These are phyloP conservation scores for Penicillium crystallinum DNA, from an alignment of 495 filamentous ascomycete genomes.

Conservation along the genomic window DNA sequence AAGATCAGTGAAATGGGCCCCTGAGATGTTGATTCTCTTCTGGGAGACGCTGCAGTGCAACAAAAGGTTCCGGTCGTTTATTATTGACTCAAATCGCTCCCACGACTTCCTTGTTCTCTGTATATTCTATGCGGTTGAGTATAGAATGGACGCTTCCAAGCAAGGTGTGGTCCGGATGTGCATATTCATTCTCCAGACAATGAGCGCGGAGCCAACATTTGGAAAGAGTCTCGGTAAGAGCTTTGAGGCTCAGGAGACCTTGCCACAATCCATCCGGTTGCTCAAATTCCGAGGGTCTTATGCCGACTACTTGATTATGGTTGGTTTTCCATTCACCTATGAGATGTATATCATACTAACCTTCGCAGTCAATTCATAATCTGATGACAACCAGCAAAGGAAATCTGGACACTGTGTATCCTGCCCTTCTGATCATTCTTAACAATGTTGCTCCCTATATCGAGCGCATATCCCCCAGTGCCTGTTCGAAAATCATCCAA, in stretches of 20 bases:
- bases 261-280: conserved; percentile 76
- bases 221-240: conserved; percentile 82
- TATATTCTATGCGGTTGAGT: conserved; percentile 87
- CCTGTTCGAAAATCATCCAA: conserved; percentile 79
- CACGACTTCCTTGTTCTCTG: conserved; percentile 91
- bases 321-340: conserved; percentile 9
- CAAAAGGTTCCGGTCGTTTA: conserved; percentile 93
- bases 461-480: conserved; percentile 64
- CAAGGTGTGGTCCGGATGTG: conserved; percentile 95
- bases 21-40: conserved; percentile 96
- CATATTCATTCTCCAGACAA: conserved; percentile 89
- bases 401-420: conserved; percentile 87
- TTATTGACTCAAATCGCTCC: conserved; percentile 89
- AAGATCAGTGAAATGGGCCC: conserved; percentile 75
- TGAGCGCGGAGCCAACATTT: conserved; percentile 90
- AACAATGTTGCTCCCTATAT: conserved; percentile 88
- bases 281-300: conserved; percentile 83
- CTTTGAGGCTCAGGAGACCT: conserved; percentile 84
- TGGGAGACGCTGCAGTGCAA: conserved; percentile 98
- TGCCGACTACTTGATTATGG: conserved; percentile 90
- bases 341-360: conserved; percentile 27
- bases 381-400: conserved; percentile 90
- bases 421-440: conserved; percentile 84
- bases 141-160: conserved; percentile 78
- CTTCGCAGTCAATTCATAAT: conserved; percentile 74